Percentiles rank a stretch among this genome's conserved stretches.
Evolutionary conservation across 345 rosid species (phyloP).

Genomic region (Citrus mangshanensis): DNA sequence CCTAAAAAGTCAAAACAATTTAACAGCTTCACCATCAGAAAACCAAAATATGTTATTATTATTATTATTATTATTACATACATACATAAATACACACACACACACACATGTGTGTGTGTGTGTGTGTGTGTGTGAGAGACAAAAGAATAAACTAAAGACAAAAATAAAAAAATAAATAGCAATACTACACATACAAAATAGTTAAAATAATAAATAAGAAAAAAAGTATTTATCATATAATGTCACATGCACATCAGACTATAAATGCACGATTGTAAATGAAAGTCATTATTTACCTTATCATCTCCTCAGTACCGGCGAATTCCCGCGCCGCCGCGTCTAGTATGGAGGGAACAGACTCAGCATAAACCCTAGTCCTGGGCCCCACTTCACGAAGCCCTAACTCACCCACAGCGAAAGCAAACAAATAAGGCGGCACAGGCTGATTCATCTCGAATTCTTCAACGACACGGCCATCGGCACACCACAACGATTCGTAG

Average conservation of each 20-base stretch:
- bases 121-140: too few species aligned
- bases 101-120: too few species aligned
- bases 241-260: not conserved
- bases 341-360: constrained; percentile 48
- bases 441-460: constrained; percentile 89
- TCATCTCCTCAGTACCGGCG: constrained; percentile 89
- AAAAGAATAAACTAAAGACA: not conserved
- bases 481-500: constrained; percentile 50
- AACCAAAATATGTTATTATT: too few species aligned
- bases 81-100: too few species aligned
- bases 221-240: too few species aligned
- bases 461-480: constrained; percentile 75
- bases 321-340: constrained; percentile 84
- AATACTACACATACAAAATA: too few species aligned
- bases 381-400: constrained; percentile 84
- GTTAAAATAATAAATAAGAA: too few species aligned
- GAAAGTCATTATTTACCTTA: constrained; percentile 20
- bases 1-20: not conserved
- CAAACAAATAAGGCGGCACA: constrained; percentile 88
- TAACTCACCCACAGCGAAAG: constrained; percentile 85
- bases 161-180: not conserved
- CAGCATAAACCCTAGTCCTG: constrained; percentile 77
- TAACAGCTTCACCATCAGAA: not conserved
- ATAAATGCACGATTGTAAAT: not conserved
- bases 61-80: too few species aligned